Conservation (phyloP, 2,329 filamentous ascomycete species). For the Aureobasidium sp. region DNA sequence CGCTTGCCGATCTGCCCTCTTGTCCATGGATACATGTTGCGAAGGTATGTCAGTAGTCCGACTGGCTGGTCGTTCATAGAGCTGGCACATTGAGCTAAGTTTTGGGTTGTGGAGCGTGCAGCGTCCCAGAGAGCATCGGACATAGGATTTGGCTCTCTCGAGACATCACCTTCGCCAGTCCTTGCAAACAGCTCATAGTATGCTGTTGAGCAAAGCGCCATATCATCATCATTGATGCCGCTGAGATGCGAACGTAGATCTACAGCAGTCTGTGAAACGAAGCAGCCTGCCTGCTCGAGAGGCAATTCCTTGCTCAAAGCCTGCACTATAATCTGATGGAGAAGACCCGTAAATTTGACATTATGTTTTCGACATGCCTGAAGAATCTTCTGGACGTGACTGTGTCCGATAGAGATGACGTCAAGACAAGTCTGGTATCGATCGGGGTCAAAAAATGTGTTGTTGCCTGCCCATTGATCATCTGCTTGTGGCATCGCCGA, state of each 20-base stretch:
- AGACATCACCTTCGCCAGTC: constrained; percentile 6
- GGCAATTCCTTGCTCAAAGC: constrained; percentile 22
- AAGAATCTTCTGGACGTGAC: constrained; percentile 24
- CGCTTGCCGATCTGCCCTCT: constrained; percentile 29
- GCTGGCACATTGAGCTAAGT: constrained; percentile 25
- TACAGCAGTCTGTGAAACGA: constrained; percentile 32
- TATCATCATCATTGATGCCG: constrained; percentile 25
- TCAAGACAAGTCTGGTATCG: constrained; percentile 25
- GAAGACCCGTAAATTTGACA: constrained; percentile 34
- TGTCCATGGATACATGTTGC: constrained; percentile 33
- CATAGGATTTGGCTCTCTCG: neutral
- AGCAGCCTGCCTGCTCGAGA: constrained; percentile 21
- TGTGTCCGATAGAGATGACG: constrained; percentile 25
- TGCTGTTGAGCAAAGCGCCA: constrained; percentile 26
- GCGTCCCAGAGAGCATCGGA: constrained; percentile 25
- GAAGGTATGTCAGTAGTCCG: constrained; percentile 35
- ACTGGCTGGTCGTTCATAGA: constrained; percentile 33
- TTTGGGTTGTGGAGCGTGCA: constrained; percentile 25
- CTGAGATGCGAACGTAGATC: constrained; percentile 33
- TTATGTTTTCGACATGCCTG: constrained; percentile 24
- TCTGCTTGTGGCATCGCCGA: constrained; percentile 23
- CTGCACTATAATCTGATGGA: constrained; percentile 34
- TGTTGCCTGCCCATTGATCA: constrained; percentile 27
- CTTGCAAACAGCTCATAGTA: constrained; percentile 21
- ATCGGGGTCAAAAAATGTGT: constrained; percentile 21